phyloP scores from a whole-genome alignment of 257 asterid species.

The Catharanthus roseus region DNA sequence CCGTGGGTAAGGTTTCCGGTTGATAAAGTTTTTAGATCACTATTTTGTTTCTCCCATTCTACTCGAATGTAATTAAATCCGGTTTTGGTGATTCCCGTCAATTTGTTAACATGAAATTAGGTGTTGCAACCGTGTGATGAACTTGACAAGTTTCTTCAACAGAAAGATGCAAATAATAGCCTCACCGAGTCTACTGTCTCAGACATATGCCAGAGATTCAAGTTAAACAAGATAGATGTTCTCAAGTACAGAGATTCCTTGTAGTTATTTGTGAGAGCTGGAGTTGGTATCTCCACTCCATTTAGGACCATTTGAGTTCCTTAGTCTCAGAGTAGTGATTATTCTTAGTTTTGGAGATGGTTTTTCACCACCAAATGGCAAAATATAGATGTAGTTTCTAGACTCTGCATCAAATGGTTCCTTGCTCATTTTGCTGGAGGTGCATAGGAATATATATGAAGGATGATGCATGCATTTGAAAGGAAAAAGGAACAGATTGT shows the following conservation, averaged over 20 bases:
- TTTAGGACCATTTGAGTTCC: background rate
- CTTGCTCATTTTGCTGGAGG: no score
- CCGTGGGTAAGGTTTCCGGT: slow-evolving; percentile 46
- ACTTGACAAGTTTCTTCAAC: slow-evolving; percentile 48
- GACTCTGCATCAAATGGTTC: no score
- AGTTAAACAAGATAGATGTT: slow-evolving; percentile 51
- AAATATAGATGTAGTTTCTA: no score
- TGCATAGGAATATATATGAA: no score
- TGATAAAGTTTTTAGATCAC: background rate
- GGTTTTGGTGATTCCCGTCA: background rate
- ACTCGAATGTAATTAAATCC: background rate
- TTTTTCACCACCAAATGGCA: background rate
- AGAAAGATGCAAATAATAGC: slow-evolving; percentile 35
- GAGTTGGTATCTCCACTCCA: background rate
- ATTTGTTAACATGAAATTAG: slow-evolving; percentile 21
- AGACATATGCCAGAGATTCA: slow-evolving; percentile 60
- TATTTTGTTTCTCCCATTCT: background rate
- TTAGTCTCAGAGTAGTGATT: background rate
- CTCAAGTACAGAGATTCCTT: slow-evolving; percentile 46
- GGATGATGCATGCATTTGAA: no score
- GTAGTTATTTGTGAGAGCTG: slow-evolving; percentile 20
- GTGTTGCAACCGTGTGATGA: slow-evolving; percentile 63
- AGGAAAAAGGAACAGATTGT: no score
- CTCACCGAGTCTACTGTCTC: slow-evolving; percentile 37
- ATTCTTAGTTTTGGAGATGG: background rate